phyloP scores from a whole-genome alignment of 1,284 basidiomycete species.

The Xanthoconium separans region DNA sequence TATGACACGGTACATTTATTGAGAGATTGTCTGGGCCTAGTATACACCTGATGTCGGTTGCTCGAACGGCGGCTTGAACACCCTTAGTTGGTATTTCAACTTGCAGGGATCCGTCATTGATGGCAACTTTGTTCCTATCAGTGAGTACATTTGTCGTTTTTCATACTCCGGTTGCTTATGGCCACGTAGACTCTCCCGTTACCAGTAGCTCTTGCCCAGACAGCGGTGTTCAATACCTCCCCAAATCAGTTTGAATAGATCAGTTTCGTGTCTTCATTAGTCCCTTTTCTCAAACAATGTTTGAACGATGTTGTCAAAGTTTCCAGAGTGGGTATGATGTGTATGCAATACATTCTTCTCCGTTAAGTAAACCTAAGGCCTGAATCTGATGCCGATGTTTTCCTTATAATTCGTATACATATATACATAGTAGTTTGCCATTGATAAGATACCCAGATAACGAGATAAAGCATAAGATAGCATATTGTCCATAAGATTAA shows the following conservation, averaged over 20 bases:
- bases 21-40: constrained; percentile 27
- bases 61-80: constrained; percentile 43
- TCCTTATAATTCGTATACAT: constrained; percentile 5
- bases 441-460: constrained; percentile 13
- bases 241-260: constrained; percentile 46
- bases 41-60: constrained; percentile 62
- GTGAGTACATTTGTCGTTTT: constrained; percentile 35
- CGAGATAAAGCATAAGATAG: constrained; percentile 12
- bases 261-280: neutral
- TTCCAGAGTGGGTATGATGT: too few species aligned
- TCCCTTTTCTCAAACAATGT: too few species aligned
- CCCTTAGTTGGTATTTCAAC: constrained; percentile 69
- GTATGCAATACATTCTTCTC: too few species aligned
- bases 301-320: too few species aligned
- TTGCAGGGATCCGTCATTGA: constrained; percentile 65
- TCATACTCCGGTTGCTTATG: constrained; percentile 6
- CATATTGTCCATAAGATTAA: constrained; percentile 16
- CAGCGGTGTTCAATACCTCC: constrained; percentile 63
- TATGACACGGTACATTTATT: neutral
- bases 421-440: constrained; percentile 5
- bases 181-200: constrained; percentile 47
- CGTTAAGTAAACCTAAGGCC: too few species aligned
- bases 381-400: too few species aligned
- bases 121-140: constrained; percentile 59
- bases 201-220: constrained; percentile 53